phyloP scores from a whole-genome alignment of 2,329 filamentous ascomycete species.

The Colletotrichum sublineola region DNA sequence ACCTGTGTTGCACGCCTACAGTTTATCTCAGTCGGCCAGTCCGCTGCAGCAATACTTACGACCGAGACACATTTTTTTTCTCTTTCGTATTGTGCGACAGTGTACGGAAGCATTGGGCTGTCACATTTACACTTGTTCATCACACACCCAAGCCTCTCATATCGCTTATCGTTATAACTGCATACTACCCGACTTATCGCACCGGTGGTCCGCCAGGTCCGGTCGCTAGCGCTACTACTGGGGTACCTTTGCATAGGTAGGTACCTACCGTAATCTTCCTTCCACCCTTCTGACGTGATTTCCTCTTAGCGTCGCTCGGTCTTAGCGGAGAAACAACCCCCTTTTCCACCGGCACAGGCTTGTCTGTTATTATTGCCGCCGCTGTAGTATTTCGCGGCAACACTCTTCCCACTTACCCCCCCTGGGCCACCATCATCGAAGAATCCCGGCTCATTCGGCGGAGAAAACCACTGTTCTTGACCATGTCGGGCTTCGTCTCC shows the following conservation, averaged over 20 bases:
- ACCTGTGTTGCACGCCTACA: not conserved
- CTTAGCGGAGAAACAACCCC: conserved; percentile 17
- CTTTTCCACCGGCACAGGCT: not conserved
- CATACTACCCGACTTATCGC: not conserved
- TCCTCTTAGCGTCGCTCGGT: conserved; percentile 19
- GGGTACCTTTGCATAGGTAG: not conserved
- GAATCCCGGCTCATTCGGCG: conserved; percentile 19
- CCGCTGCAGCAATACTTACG: not conserved
- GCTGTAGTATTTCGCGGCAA: conserved; percentile 12
- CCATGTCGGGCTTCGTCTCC: conserved; percentile 52
- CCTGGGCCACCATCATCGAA: not conserved
- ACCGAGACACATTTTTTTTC: not conserved
- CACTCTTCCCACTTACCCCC: not conserved
- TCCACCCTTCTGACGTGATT: not conserved
- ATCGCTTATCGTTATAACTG: not conserved
- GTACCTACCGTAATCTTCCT: not conserved
- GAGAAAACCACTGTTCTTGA: conserved; percentile 36
- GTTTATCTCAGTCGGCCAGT: not conserved
- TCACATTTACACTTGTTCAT: conserved; percentile 5
- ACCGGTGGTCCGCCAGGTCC: conserved; percentile 25
- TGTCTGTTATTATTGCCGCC: conserved; percentile 9
- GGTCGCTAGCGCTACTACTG: not conserved
- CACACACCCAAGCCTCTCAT: not conserved
- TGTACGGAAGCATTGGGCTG: not conserved
- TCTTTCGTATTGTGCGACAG: not conserved